These are phyloP conservation scores for Grosmannia serpens DNA, from an alignment of 2,329 filamentous ascomycete species.

Conservation along the genomic window DNA sequence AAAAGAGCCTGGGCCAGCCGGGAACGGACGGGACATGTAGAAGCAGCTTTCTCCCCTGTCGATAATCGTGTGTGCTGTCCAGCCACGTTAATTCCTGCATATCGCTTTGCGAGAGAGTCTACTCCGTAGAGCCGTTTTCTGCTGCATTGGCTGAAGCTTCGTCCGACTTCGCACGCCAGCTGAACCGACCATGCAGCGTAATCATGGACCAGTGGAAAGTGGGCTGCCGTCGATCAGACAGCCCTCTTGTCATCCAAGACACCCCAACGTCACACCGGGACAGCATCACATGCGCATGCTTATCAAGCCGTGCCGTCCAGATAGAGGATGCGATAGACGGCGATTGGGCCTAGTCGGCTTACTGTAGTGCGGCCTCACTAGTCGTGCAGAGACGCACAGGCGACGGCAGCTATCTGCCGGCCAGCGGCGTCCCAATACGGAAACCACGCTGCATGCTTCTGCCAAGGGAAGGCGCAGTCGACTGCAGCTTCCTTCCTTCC, in stretches of 20 bases:
- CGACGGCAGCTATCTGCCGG: background rate
- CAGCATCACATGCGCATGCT: background rate
- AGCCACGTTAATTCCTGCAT: background rate
- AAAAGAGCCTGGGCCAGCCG: background rate
- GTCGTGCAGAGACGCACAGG: background rate
- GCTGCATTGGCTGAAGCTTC: background rate
- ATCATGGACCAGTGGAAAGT: background rate
- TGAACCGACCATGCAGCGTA: background rate
- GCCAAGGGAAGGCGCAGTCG: background rate
- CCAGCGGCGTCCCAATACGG: background rate
- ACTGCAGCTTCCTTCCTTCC: background rate
- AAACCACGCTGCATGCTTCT: background rate
- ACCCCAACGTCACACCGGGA: background rate
- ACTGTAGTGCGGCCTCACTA: background rate
- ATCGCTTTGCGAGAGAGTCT: background rate
- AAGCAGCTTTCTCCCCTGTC: background rate
- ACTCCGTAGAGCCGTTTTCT: background rate
- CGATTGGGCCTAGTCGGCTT: background rate
- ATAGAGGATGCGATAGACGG: background rate
- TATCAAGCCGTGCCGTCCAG: background rate
- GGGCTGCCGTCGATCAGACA: background rate
- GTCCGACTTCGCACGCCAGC: background rate
- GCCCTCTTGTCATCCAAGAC: background rate
- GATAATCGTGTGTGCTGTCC: background rate
- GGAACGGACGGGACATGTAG: too few species aligned